A percentile compares a stretch with the other conserved stretches of the same genome.
These are phyloP conservation scores for Suillus sp. DNA, from an alignment of 768 basidiomycete genomes.

Conservation along the genomic window DNA sequence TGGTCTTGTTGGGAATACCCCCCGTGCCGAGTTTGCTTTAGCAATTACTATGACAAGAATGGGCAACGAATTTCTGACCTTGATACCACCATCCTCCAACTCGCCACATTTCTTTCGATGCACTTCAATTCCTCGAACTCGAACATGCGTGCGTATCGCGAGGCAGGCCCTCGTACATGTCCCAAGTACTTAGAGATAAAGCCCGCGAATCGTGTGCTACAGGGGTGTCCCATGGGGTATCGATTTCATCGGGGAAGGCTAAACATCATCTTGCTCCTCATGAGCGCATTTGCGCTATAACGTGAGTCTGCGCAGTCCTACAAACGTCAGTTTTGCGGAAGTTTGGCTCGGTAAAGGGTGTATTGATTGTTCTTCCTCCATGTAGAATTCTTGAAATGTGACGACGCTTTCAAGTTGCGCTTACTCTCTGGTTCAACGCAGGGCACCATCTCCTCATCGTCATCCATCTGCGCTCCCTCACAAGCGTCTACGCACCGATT, in stretches of 20 bases:
- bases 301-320: constrained; percentile 49
- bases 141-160: constrained; percentile 94
- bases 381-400: constrained; percentile 73
- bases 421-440: constrained; percentile 58
- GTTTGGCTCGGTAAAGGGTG: constrained; percentile 27
- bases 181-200: constrained; percentile 96
- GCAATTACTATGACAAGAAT: not conserved
- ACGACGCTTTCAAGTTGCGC: constrained; percentile 50
- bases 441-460: constrained; percentile 66
- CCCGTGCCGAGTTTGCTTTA: constrained; percentile 69
- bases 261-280: constrained; percentile 80
- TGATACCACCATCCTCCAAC: constrained; percentile 63
- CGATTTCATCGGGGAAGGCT: constrained; percentile 94
- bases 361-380: constrained; percentile 87
- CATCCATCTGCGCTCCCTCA: constrained; percentile 55
- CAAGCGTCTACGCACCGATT: constrained; percentile 87
- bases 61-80: constrained; percentile 48
- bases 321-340: constrained; percentile 4
- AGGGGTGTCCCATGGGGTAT: constrained; percentile 83
- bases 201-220: constrained; percentile 86
- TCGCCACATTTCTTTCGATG: constrained; percentile 73
- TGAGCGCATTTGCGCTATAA: constrained; percentile 47
- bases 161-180: constrained; percentile 93
- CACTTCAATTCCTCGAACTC: constrained; percentile 93
- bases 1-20: constrained; percentile 62